Evolutionary conservation across 768 basidiomycete species (phyloP).

Genomic region (Amanita polypyramis): DNA sequence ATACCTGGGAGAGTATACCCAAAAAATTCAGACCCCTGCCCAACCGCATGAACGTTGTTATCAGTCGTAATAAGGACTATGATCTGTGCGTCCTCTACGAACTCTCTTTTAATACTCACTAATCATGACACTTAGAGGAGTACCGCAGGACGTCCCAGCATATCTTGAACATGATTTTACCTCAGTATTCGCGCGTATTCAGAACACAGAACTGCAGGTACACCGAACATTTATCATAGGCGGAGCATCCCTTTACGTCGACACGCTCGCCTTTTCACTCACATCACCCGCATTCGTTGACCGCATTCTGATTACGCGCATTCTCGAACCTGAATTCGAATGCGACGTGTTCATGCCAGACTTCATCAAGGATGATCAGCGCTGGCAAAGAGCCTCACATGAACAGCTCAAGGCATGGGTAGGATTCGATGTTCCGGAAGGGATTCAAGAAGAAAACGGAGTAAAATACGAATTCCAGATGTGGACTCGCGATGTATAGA

Average conservation of each 20-base stretch:
- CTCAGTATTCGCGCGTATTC: conserved; percentile 28
- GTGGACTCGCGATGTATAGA: conserved; percentile 53
- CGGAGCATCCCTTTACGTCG: conserved; percentile 77
- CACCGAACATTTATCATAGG: conserved; percentile 74
- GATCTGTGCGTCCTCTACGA: conserved; percentile 41
- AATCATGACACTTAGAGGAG: conserved; percentile 7
- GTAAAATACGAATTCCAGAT: conserved; percentile 89
- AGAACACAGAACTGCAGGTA: conserved; percentile 20
- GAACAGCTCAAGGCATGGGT: conserved; percentile 65
- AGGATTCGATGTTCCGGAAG: conserved; percentile 68
- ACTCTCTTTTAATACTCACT: neutral
- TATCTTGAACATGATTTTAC: conserved; percentile 30
- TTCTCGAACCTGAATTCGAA: conserved; percentile 62
- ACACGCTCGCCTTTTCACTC: conserved; percentile 39
- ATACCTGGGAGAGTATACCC: conserved; percentile 97
- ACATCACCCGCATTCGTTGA: conserved; percentile 39
- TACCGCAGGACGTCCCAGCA: conserved; percentile 16
- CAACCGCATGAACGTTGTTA: conserved; percentile 66
- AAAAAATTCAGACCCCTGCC: conserved; percentile 70
- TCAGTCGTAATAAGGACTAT: conserved; percentile 52
- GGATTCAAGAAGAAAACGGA: conserved; percentile 73
- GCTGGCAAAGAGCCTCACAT: conserved; percentile 53
- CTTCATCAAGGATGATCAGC: conserved; percentile 32
- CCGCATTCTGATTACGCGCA: conserved; percentile 80
- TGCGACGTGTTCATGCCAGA: conserved; percentile 88